Conservation (phyloP, 306 rosid species). For the Cucumis cinereus region DNA sequence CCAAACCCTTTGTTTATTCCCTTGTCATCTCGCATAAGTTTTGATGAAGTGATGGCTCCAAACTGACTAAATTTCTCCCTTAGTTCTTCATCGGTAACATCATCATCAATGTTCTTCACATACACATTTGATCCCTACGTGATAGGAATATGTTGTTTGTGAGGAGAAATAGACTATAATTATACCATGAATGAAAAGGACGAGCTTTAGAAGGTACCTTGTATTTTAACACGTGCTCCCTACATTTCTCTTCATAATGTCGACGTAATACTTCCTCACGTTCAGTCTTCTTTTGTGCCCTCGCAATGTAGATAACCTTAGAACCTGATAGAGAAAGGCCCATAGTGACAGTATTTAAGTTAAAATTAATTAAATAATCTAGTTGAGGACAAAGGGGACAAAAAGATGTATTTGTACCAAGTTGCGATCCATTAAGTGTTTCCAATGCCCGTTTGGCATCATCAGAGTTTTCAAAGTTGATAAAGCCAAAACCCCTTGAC, state of each 20-base stretch:
- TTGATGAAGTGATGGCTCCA: constrained; percentile 76
- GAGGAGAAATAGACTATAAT: constrained; percentile 1
- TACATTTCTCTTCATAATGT: constrained; percentile 69
- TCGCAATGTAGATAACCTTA: constrained; percentile 61
- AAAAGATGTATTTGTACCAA: constrained; percentile 31
- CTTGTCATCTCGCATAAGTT: constrained; percentile 63
- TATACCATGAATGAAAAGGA: neutral
- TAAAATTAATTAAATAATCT: neutral
- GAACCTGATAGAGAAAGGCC: constrained; percentile 41
- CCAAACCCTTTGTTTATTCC: constrained; percentile 86
- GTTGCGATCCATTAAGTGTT: constrained; percentile 48
- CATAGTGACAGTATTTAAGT: constrained; percentile 4
- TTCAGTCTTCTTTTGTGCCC: constrained; percentile 83
- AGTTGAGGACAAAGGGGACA: constrained; percentile 8
- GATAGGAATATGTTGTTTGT: constrained; percentile 5
- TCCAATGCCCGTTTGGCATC: constrained; percentile 75
- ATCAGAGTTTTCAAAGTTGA: constrained; percentile 56
- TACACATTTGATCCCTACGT: constrained; percentile 71
- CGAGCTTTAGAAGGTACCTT: constrained; percentile 25
- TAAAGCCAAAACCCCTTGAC: constrained; percentile 75
- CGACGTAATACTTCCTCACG: constrained; percentile 57
- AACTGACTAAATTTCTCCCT: constrained; percentile 46
- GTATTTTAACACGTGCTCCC: constrained; percentile 51
- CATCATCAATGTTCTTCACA: constrained; percentile 80
- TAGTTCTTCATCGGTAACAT: constrained; percentile 52